Evolutionary conservation across 345 rosid species (phyloP).

Genomic region (Gossypium raimondii): DNA sequence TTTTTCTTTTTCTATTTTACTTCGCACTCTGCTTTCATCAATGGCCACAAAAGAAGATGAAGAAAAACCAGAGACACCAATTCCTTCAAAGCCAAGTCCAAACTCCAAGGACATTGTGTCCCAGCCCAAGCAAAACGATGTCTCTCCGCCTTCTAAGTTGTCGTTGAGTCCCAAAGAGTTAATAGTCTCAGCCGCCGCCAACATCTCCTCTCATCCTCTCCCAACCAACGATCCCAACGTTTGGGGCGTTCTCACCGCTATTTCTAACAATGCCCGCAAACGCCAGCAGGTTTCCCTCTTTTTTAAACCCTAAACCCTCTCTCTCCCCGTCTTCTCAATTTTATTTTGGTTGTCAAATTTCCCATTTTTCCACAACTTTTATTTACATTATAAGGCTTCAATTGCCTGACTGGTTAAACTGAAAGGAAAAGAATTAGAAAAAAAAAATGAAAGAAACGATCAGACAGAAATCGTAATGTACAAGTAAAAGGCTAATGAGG

Average conservation of each 20-base stretch:
- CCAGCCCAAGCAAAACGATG: conserved; percentile 26
- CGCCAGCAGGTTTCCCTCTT: conserved; percentile 54
- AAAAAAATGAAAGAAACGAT: not conserved
- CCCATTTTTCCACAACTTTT: not conserved
- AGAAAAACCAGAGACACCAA: conserved; percentile 23
- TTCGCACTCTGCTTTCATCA: conserved; percentile 10
- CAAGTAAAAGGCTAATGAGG: conserved; percentile 15
- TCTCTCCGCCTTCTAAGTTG: conserved; percentile 30
- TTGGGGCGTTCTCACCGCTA: conserved; percentile 94
- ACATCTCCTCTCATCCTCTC: conserved; percentile 65
- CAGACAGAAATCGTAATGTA: not conserved
- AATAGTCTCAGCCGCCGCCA: conserved; percentile 56
- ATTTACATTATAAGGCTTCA: not conserved
- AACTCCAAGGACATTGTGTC: conserved; percentile 22
- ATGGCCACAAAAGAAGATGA: conserved; percentile 36
- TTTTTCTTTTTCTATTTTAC: not conserved
- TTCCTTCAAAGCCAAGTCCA: conserved; percentile 25
- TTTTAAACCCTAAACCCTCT: conserved; percentile 14
- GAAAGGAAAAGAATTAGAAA: not conserved
- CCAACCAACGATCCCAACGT: conserved; percentile 57
- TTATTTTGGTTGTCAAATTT: not conserved
- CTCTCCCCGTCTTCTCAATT: not conserved
- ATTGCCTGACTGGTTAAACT: not conserved
- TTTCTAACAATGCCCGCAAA: conserved; percentile 69
- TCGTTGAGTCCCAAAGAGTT: conserved; percentile 41